Evolutionary conservation across 2,329 filamentous ascomycete species (phyloP), one percentile per base, ranked within the genome.

Genomic region (Paracamarosporium sp.): DNA sequence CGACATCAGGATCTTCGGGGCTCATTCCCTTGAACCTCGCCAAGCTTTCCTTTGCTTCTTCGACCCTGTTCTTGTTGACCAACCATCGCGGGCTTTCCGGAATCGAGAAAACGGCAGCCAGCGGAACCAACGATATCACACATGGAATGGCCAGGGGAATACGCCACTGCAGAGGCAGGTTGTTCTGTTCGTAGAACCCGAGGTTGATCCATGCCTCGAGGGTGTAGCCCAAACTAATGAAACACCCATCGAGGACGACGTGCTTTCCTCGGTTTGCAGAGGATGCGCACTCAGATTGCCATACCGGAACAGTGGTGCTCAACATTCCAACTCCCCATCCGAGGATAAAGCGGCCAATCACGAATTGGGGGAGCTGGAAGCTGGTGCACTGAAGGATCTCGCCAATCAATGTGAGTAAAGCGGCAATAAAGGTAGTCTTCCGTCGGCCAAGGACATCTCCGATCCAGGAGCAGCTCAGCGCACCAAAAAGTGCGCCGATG

Each of bases 1-100:
- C 80, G 54, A 92, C 85, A 59, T 86, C 90, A 9, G 75, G 70
- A 2, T 77, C 71, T 11, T 81, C 73, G 4, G 68, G 58, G 1
- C 74, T 63, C 1, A 76, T 65, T n/a, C 74, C 79, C 36, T 77
- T 77, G 44, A 82, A 73, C 3, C 70, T 70, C 1, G 79, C 71
- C 7, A 83, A 67, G 30, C 69, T 76, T 5, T 54, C 56, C 17
- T 83, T 83, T 0, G 88, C 89, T 69, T 92, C 90, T 1, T 90
- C 84, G 30, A 88, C 81, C 0, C 88, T 83, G 0, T 86, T 88
- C 9, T 84, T 85, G 63, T 90, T 90, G 61, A 86, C 83, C 0
- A 92, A 81, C 84, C 86, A 90, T 1, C 88, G 80, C 0, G 88
- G 89, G 0, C 86, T 89, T 62, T 92, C 90, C 0, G 89, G 90